Evolutionary conservation across 345 rosid genomes (phyloP).

Genomic region (Eucalyptus brandiana): DNA sequence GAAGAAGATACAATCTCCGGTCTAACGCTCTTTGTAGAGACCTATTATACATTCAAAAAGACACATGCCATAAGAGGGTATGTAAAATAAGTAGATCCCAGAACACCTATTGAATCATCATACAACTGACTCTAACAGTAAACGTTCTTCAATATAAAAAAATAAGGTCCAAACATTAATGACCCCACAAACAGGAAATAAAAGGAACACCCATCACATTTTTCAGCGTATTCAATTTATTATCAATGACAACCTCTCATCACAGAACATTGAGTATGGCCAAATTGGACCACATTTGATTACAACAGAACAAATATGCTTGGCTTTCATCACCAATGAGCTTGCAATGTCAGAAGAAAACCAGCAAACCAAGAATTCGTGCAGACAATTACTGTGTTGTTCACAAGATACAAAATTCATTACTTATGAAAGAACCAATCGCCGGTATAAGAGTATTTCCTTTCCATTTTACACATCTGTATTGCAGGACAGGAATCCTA

Average conservation of each 20-base stretch:
- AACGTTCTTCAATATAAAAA: background rate
- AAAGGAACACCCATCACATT: background rate
- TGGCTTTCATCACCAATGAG: background rate
- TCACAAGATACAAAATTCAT: background rate
- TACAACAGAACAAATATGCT: background rate
- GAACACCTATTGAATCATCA: background rate
- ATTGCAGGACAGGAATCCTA: background rate
- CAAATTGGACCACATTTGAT: background rate
- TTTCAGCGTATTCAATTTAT: background rate
- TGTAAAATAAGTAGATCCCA: background rate
- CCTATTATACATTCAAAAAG: background rate
- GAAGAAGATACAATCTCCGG: slow-evolving; percentile 73
- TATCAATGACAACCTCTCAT: background rate
- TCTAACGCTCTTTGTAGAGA: slow-evolving; percentile 86
- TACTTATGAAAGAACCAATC: background rate
- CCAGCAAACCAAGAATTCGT: background rate
- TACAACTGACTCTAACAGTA: background rate
- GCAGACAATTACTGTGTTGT: background rate
- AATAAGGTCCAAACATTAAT: background rate
- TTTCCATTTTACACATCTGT: background rate
- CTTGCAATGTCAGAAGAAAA: background rate
- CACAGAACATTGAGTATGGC: background rate
- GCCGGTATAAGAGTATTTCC: background rate
- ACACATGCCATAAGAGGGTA: background rate
- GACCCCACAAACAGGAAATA: background rate